Conservation (phyloP, 2,329 filamentous ascomycete genomes). For the Periglandula ipomoeae region DNA sequence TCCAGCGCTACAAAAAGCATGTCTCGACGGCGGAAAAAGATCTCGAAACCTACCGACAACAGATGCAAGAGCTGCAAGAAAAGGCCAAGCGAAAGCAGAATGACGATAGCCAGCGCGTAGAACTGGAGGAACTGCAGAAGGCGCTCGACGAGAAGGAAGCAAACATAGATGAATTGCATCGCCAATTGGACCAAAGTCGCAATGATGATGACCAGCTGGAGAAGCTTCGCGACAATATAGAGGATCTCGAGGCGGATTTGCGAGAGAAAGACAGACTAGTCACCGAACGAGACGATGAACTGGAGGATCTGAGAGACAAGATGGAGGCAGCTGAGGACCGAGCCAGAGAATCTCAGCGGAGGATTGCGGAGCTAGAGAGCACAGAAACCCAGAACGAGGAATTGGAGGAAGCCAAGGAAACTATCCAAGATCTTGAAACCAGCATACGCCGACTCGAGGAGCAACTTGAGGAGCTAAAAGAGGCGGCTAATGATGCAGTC, state of each 20-base stretch:
- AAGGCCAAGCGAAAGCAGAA: slow-evolving; percentile 68
- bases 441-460: slow-evolving; percentile 44
- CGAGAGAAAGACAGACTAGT: slow-evolving; percentile 67
- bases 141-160: slow-evolving; percentile 48
- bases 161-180: slow-evolving; percentile 51
- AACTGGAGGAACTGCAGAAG: slow-evolving; percentile 48
- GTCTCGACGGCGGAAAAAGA: slow-evolving; percentile 76
- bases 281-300: slow-evolving; percentile 65
- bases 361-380: slow-evolving; percentile 46
- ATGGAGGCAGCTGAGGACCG: slow-evolving; percentile 46
- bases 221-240: slow-evolving; percentile 63
- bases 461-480: slow-evolving; percentile 44
- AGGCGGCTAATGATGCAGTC: slow-evolving; percentile 43
- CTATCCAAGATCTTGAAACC: slow-evolving; percentile 49
- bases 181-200: slow-evolving; percentile 47
- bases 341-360: slow-evolving; percentile 45
- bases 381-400: slow-evolving; percentile 42
- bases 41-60: slow-evolving; percentile 71
- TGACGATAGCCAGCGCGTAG: slow-evolving; percentile 57
- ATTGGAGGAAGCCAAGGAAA: slow-evolving; percentile 46
- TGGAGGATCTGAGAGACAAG: slow-evolving; percentile 55
- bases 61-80: slow-evolving; percentile 75
- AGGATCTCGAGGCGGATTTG: slow-evolving; percentile 65
- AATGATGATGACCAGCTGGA: slow-evolving; percentile 50
- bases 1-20: slow-evolving; percentile 78